Percentiles rank a stretch among this genome's conserved stretches.
phyloP scores from a whole-genome alignment of 2,329 filamentous ascomycete species.

The Talaromyces verruculosus region DNA sequence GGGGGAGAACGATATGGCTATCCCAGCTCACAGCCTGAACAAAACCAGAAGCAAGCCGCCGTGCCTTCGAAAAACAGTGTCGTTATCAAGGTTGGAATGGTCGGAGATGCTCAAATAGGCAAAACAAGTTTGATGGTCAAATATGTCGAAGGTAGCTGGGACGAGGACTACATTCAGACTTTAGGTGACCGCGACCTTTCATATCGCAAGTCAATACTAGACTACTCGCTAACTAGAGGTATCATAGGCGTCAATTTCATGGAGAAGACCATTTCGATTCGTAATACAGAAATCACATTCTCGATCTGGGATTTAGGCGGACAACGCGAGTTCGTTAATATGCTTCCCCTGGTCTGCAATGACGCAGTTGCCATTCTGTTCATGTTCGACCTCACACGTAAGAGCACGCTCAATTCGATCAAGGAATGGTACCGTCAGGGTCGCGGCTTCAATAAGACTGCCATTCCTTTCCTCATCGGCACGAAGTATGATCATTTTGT shows the following conservation, averaged over 20 bases:
- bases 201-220: background rate
- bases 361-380: slow-evolving; percentile 97
- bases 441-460: slow-evolving; percentile 98
- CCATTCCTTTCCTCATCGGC: slow-evolving; percentile 95
- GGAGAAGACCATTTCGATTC: slow-evolving; percentile 99
- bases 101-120: slow-evolving; percentile 96
- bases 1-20: slow-evolving; percentile 47
- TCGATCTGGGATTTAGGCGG: slow-evolving; percentile 98
- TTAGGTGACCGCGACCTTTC: slow-evolving; percentile 58
- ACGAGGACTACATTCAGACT: slow-evolving; percentile 99
- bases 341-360: slow-evolving; percentile 98
- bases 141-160: slow-evolving; percentile 98
- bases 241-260: slow-evolving; percentile 90
- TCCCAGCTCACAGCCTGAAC: slow-evolving; percentile 53
- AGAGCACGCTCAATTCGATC: slow-evolving; percentile 98
- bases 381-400: slow-evolving; percentile 98
- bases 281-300: slow-evolving; percentile 99
- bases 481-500: slow-evolving; percentile 99
- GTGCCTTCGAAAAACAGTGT: slow-evolving; percentile 61
- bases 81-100: slow-evolving; percentile 99
- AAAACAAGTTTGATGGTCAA: slow-evolving; percentile 99
- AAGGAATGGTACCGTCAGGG: slow-evolving; percentile 99
- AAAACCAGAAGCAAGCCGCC: slow-evolving; percentile 45
- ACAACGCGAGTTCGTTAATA: slow-evolving; percentile 98
- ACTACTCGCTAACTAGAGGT: slow-evolving; percentile 14